Evolutionary conservation across 1,284 basidiomycete genomes (phyloP), one percentile per base, ranked within the genome.

Genomic region (Peniophora sp.): DNA sequence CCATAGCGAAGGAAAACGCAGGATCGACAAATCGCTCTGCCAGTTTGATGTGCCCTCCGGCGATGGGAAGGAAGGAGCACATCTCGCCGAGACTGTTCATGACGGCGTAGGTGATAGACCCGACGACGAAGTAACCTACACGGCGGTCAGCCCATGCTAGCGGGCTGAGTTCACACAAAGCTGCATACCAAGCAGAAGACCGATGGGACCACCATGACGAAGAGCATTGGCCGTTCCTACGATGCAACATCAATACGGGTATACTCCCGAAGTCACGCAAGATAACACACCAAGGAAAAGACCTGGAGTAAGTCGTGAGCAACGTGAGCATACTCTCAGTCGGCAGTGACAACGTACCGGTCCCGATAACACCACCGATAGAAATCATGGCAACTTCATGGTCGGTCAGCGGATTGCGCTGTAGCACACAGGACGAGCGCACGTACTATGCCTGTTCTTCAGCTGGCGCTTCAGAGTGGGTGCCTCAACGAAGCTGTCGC

Each of bases 11-110:
- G 0, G 81, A 78, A 46, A 89, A 66, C 2, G 83, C 80, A 11
- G 80, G 80, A 59, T 87, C 78, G 27, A 88, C 79, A 61, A 88
- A 89, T 16, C 86, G 81, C 52, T 78, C 77, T 2, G 85, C 77
- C 49, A 88, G 72, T 56, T 70, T 77, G 63, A 88, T 83, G 64
- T 86, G 85, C 49, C 85, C 81, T 53, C 81, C 80, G 14, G 81
- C 74, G 53, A 83, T 77, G n/a, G 81, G 84, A 8, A 89, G 74
- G 58, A 76, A 86, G 0, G 83, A 77, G 51, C 85, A 68, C 83
- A 87, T 85, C 61, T 78, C 77, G 45, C 76, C 75, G 6, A 78
- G 66, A 52, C 59, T 16, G 35, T 70, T 65, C 69, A 71, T 71
- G 48, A 68, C 66, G 38, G 61, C 61, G 54, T 80, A 84, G 53